Evolutionary conservation across 306 rosid species (phyloP), one percentile per base, ranked within the genome.

Genomic region (Malus fusca): DNA sequence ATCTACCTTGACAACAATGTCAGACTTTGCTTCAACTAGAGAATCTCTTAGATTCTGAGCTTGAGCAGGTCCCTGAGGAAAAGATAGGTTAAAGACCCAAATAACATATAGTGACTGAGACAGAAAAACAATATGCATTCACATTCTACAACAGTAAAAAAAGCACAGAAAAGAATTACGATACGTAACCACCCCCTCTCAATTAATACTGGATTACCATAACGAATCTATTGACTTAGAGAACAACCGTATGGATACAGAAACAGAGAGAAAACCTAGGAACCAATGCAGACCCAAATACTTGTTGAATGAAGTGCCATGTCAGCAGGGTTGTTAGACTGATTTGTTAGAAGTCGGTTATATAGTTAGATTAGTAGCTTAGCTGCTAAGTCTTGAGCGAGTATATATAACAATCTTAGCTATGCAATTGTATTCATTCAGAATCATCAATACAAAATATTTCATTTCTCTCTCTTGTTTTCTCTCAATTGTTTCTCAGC

Each of bases 11-110:
- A 95, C 99, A 67, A 89, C 97, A 74, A 90, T 88, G 79, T 95
- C 90, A 80, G 97, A 95, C 81, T 89, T 95, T 1, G 89, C 96
- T 74, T 89, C 97, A 75, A 84, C 84, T 66, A 95, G 93, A 26
- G 99, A 95, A 76, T 95, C 99, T 79, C 97, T 85, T 8, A 95
- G 77, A 80, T 95, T 95, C 88, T 95, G 99, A 11, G 99, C 99
- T 83, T 95, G 99, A 51, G 99, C 99, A 81, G 99, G 99, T 75
- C 97, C 99, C 99, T 95, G 82, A 74, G 61, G 28, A 9, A 76
- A 30, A 65, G 5, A 70, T 26, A 60, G 33, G 52, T 11, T 23
- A 60, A 18, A 43, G 59, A 56, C 11, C 76, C 26, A 12, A n/a
- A 56, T 52, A 53, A 35, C 5, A 37, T 14, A 72, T 37, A 17